These are phyloP conservation scores for Metrosideros polymorpha DNA, from an alignment of 441 rosid species.

Conservation along the genomic window DNA sequence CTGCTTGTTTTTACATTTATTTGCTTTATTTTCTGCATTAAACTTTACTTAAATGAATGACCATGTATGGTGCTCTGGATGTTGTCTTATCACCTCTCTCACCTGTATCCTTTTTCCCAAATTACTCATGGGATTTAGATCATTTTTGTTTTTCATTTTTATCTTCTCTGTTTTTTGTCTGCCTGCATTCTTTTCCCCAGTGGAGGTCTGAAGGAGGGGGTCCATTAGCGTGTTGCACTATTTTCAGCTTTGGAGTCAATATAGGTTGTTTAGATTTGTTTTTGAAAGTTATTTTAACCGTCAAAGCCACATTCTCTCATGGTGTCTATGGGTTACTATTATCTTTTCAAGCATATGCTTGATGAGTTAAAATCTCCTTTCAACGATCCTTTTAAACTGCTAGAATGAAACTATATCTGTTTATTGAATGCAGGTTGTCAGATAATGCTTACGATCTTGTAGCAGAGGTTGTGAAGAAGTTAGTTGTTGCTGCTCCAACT, in stretches of 20 bases:
- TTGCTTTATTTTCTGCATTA: not conserved
- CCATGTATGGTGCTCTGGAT: not conserved
- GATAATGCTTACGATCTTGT: slow-evolving; percentile 88
- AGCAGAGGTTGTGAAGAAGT: slow-evolving; percentile 86
- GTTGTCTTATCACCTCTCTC: not conserved
- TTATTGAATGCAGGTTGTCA: slow-evolving; percentile 57
- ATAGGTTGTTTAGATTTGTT: not conserved
- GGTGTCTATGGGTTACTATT: not conserved
- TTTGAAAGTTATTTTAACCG: not conserved
- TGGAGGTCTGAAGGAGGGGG: not conserved
- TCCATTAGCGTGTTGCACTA: not conserved
- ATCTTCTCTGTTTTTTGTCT: not conserved
- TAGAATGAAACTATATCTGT: not conserved
- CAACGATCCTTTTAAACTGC: not conserved
- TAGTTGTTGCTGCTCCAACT: slow-evolving; percentile 74
- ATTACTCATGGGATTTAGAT: not conserved
- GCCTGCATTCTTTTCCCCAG: not conserved
- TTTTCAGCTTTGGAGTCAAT: not conserved
- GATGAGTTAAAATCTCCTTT: not conserved
- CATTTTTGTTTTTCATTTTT: not conserved
- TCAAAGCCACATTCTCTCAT: not conserved
- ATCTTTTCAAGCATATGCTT: not conserved
- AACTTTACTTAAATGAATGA: not conserved
- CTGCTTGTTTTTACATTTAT: not conserved
- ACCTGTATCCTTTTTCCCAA: not conserved